Percentiles rank a stretch among this genome's conserved stretches.
Evolutionary conservation across 768 basidiomycete genomes (phyloP).

Genomic region (Naganishia kalamii): DNA sequence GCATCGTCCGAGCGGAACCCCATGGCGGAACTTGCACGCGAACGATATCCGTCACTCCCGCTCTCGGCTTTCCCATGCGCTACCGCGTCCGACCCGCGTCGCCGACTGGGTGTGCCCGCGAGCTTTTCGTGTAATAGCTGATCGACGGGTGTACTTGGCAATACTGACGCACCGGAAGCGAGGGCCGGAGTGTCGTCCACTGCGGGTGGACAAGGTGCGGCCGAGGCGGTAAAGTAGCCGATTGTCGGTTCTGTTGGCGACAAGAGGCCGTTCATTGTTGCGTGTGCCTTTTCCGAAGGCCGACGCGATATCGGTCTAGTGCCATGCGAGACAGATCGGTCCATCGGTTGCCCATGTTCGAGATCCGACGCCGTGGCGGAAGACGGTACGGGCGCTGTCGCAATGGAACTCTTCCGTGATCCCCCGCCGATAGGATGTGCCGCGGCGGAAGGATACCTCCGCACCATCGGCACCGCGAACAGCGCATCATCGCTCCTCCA

Average conservation of each 20-base stretch:
- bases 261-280: not conserved
- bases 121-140: slow-evolving; percentile 18
- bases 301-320: not conserved
- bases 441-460: not conserved
- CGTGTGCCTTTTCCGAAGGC: not conserved
- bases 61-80: not conserved
- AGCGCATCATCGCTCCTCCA: slow-evolving; percentile 25
- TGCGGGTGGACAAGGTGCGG: slow-evolving; percentile 11
- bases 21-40: slow-evolving; percentile 6
- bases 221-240: not conserved
- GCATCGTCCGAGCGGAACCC: slow-evolving; percentile 9
- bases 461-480: slow-evolving; percentile 20
- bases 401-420: not conserved
- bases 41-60: slow-evolving; percentile 10
- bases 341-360: not conserved
- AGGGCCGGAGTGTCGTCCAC: slow-evolving; percentile 17
- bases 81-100: not conserved
- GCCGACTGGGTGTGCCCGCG: slow-evolving; percentile 4
- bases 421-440: too few relatives aligned
- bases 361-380: not conserved
- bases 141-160: slow-evolving; percentile 1
- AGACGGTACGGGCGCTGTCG: not conserved
- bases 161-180: not conserved
- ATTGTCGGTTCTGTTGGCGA: not conserved
- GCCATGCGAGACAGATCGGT: slow-evolving; percentile 4